phyloP scores from a whole-genome alignment of 768 basidiomycete species.

The Leccinum boreale region DNA sequence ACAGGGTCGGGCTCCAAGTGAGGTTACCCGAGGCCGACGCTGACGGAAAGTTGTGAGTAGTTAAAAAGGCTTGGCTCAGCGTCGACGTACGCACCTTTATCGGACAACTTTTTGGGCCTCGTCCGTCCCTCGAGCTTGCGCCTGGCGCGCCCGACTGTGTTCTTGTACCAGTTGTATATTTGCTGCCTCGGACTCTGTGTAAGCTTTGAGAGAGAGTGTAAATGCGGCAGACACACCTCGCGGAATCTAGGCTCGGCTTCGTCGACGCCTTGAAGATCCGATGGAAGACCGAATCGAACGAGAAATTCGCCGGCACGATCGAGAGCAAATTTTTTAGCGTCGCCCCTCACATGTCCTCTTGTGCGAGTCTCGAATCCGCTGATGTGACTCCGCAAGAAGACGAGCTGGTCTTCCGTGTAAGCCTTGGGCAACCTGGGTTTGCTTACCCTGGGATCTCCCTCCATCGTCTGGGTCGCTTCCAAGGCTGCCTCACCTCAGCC shows the following conservation, averaged over 20 bases:
- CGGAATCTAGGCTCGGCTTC: slow-evolving; percentile 60
- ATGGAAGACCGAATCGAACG: slow-evolving; percentile 52
- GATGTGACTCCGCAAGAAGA: slow-evolving; percentile 50
- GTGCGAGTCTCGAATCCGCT: slow-evolving; percentile 59
- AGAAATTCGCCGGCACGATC: slow-evolving; percentile 63
- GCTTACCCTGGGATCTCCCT: slow-evolving; percentile 60
- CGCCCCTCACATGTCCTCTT: slow-evolving; percentile 57
- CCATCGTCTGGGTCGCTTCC: slow-evolving; percentile 27
- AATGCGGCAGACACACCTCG: slow-evolving; percentile 41
- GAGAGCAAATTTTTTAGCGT: slow-evolving; percentile 67
- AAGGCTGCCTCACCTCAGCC: slow-evolving; percentile 15
- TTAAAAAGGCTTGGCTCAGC: background rate
- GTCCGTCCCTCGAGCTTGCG: slow-evolving; percentile 56
- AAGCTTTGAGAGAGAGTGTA: background rate
- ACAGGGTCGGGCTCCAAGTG: slow-evolving; percentile 38
- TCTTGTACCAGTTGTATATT: slow-evolving; percentile 76
- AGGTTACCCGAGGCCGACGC: slow-evolving; percentile 25
- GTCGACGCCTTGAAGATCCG: slow-evolving; percentile 50
- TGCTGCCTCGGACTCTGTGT: slow-evolving; percentile 35
- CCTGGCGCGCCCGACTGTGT: slow-evolving; percentile 59
- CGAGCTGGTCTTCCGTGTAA: slow-evolving; percentile 61
- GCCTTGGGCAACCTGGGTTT: slow-evolving; percentile 64
- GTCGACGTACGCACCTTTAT: slow-evolving; percentile 40
- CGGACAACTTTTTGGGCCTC: slow-evolving; percentile 46
- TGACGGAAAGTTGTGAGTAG: background rate